Conservation (phyloP, 2,329 filamentous ascomycete species). For the Colletotrichum sp. region DNA sequence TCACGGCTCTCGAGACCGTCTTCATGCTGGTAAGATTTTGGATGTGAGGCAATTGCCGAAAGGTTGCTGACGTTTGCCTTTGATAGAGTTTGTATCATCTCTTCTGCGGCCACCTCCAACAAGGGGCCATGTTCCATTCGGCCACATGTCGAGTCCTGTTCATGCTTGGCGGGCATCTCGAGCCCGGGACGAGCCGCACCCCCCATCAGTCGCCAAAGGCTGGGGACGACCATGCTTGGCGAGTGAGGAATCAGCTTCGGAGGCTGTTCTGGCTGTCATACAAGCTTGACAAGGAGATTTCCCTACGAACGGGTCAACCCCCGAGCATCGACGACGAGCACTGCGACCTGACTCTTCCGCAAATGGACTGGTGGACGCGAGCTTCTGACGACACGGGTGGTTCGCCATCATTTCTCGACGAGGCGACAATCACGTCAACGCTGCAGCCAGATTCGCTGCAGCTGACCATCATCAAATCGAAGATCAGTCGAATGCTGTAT, state of each 20-base stretch:
- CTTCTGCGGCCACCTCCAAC: slow-evolving; percentile 50
- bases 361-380: slow-evolving; percentile 29
- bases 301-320: slow-evolving; percentile 57
- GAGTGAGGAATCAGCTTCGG: slow-evolving; percentile 37
- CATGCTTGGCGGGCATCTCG: slow-evolving; percentile 50
- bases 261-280: slow-evolving; percentile 61
- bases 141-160: slow-evolving; percentile 53
- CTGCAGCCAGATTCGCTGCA: slow-evolving; percentile 53
- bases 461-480: slow-evolving; percentile 56
- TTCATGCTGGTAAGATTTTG: slow-evolving; percentile 51
- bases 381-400: slow-evolving; percentile 25
- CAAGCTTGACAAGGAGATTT: slow-evolving; percentile 59
- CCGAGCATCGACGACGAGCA: slow-evolving; percentile 55
- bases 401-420: slow-evolving; percentile 12
- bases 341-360: slow-evolving; percentile 56
- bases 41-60: neutral
- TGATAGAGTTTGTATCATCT: slow-evolving; percentile 46
- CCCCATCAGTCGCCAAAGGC: slow-evolving; percentile 6
- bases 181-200: slow-evolving; percentile 7
- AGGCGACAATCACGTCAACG: slow-evolving; percentile 15
- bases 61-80: neutral
- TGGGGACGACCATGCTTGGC: slow-evolving; percentile 21
- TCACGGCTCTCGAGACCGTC: slow-evolving; percentile 49
- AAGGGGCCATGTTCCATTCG: slow-evolving; percentile 47
- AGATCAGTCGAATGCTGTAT: slow-evolving; percentile 52